Evolutionary conservation across 2,329 filamentous ascomycete species (phyloP), one percentile per base, ranked within the genome.

Genomic region (Mollisia scopiformis): DNA sequence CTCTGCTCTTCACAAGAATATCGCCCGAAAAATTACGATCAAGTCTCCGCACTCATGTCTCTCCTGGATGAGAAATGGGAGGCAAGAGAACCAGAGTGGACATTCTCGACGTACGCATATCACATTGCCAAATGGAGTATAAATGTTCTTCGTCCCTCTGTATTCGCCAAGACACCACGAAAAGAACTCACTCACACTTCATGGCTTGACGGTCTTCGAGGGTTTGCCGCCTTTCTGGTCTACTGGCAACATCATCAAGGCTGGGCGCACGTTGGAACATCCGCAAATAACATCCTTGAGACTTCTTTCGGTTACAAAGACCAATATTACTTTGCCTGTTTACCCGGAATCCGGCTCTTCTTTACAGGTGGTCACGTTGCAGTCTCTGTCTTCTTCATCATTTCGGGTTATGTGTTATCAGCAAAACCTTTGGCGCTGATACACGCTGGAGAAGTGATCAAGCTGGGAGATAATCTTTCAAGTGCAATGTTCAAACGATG

Each of bases 311-410:
- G 67, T 73, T 58, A 73, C 72, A 62, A 71, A 66, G 33, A 69
- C 67, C 50, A 66, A 53, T 65, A 64, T 66, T 54, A 68, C 77
- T 55, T 79, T 76, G 68, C 71, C 74, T 25, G 79, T 58, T 77
- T 91, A 2, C 88, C 86, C 4, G 78, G 79, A 0, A 72, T 91
- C 41, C 79, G 88, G 27, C 77, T 79, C 37, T 80, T 89, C 66
- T 87, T 89, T 70, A 78, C 80, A 1, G 84, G 86, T 2, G 84
- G 86, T 1, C 84, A 89, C 62, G 83, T 82, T 43, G 83, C 86
- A 6, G 83, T 84, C 77, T 14, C 79, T 63, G 74, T 81, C 30
- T 82, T 82, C 71, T 82, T 82, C 69, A 75, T 82, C 62, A 78
- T 82, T 21, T 82, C 79, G 1, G 80, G 80, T 27, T 80, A 80